phyloP scores from a whole-genome alignment of 768 basidiomycete species.

The Tricholoma bakamatsutake region DNA sequence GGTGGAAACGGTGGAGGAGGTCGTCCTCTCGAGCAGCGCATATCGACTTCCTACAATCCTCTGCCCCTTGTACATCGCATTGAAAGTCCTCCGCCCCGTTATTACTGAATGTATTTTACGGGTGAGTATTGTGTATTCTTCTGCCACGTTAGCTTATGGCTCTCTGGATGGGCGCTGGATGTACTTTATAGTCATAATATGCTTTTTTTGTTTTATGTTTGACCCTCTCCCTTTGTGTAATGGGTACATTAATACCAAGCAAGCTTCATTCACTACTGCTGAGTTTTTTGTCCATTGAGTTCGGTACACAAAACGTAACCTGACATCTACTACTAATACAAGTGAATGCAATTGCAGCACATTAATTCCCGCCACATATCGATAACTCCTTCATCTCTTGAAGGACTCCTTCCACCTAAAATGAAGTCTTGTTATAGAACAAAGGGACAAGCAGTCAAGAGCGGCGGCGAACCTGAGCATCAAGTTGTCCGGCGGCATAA shows the following conservation, averaged over 20 bases:
- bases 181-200: background rate
- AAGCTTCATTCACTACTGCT: too few relatives aligned
- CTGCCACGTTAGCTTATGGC: background rate
- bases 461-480: constrained; percentile 65
- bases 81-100: constrained; percentile 3
- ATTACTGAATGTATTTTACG: background rate
- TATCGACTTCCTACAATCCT: constrained; percentile 9
- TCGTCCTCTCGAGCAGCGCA: constrained; percentile 20
- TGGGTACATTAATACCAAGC: background rate
- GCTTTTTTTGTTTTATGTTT: background rate
- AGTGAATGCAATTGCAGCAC: background rate
- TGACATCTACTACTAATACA: background rate
- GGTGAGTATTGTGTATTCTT: background rate
- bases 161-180: background rate
- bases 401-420: constrained; percentile 88
- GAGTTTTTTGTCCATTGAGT: background rate
- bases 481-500: constrained; percentile 93
- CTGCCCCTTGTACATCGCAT: constrained; percentile 6
- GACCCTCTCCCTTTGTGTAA: background rate
- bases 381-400: constrained; percentile 96
- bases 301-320: too few relatives aligned
- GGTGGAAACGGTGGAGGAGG: constrained; percentile 12
- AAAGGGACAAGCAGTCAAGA: background rate
- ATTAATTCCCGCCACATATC: constrained; percentile 70
- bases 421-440: background rate